Evolutionary conservation across 1,284 basidiomycete species (phyloP), one percentile per base, ranked within the genome.

Genomic region (Leccinum subfulvum): DNA sequence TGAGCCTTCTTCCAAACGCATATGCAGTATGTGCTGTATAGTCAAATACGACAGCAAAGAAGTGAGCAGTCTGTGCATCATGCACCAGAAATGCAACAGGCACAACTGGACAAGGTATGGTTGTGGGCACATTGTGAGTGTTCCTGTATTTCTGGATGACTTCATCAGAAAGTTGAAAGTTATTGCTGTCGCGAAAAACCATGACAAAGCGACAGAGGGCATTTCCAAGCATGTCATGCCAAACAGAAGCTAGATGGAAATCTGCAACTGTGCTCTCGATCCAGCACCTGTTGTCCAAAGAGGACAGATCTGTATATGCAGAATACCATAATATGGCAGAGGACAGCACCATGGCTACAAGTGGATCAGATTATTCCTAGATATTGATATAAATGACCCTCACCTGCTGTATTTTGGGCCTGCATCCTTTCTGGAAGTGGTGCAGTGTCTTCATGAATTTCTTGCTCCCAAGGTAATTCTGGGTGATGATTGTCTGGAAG

Each of bases 11-110:
- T 41, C 58, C 64, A 0, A 67, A 16, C 0, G 66, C 23, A 6
- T 66, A 60, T 0, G 60, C 60, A 18, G 39, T 57, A 8, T 26
- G 6, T 0, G 18, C 6, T 0, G 2, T 1, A 54, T 61, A 69
- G n/a, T 68, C 44, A 2, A 64, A 67, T 0, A 66, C 16, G 0
- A 60, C 58, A 8, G 49, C 18, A 9, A 68, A 68, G 47, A 53
- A 68, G 21, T 68, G 65, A 1, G 35, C 14, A 1, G 35, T 3
- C 4, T 8, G 1, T 3, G 8, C 7, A 3, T 54, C 56, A 30
- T 61, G 53, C 1, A 59, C 30, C 0, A 65, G 9, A 0, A 65
- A 58, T 8, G 54, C 35, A 0, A 65, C 16, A 0, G 59, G 57
- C 2, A 58, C 10, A 0, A 65, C 10, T 1, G 56, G 44, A 9